Evolutionary conservation across 495 filamentous ascomycete genomes (phyloP).

Genomic region (Talaromyces nanjingensis): DNA sequence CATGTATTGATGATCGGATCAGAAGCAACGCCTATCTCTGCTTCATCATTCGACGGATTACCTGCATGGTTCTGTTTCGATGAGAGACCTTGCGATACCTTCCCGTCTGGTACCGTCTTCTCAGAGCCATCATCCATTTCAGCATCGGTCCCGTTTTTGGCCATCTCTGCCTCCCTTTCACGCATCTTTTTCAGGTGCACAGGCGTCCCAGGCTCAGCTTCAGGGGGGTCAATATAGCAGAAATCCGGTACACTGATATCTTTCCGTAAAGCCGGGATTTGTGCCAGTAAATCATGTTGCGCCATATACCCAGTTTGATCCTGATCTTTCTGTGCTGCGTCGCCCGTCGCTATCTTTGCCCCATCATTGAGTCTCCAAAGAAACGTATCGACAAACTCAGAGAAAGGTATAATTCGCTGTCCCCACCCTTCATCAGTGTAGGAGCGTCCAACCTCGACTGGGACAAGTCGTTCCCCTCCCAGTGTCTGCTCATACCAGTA

Average conservation of each 20-base stretch:
- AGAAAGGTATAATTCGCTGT: constrained; percentile 72
- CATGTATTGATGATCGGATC: constrained; percentile 69
- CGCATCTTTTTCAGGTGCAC: constrained; percentile 37
- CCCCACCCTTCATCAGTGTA: constrained; percentile 87
- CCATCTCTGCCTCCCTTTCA: constrained; percentile 21
- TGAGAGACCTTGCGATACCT: constrained; percentile 1
- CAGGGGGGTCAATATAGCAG: constrained; percentile 63
- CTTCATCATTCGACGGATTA: constrained; percentile 5
- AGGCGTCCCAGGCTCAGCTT: constrained; percentile 39
- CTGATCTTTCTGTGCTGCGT: constrained; percentile 7
- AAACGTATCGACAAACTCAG: constrained; percentile 59
- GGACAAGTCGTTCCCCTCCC: constrained; percentile 69
- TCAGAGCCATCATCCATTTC: background rate
- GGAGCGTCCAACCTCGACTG: constrained; percentile 80
- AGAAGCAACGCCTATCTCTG: constrained; percentile 13
- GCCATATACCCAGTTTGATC: constrained; percentile 68
- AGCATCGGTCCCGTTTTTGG: background rate
- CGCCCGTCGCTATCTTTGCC: background rate
- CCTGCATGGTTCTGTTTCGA: constrained; percentile 10
- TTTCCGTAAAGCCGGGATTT: constrained; percentile 68
- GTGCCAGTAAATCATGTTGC: constrained; percentile 79
- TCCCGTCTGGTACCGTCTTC: background rate
- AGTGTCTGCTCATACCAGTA: constrained; percentile 76
- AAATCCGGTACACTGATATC: constrained; percentile 82
- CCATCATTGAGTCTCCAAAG: constrained; percentile 30